Conservation (phyloP, 371 early-diverging fungal species). For the Mucor irregularis region DNA sequence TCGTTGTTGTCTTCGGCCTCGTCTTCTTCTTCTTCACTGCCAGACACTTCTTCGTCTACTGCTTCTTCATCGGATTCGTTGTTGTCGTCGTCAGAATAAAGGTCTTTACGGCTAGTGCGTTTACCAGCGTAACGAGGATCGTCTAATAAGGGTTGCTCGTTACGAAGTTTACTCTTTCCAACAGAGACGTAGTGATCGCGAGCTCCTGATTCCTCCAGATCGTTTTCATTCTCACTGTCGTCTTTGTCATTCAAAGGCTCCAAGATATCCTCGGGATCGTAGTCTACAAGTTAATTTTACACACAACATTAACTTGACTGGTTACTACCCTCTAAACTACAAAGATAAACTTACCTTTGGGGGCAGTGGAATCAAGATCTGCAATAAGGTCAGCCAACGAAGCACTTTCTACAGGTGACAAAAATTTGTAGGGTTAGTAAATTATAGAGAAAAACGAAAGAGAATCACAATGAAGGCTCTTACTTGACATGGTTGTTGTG, state of each 20-base stretch:
- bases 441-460: too few relatives aligned
- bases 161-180: conserved; percentile 72
- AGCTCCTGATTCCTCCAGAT: conserved; percentile 44
- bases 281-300: conserved; percentile 30
- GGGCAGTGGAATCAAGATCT: conserved; percentile 67
- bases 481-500: background rate
- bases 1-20: conserved; percentile 15
- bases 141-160: conserved; percentile 59
- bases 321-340: background rate
- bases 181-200: conserved; percentile 73
- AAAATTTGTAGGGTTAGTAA: background rate
- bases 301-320: background rate
- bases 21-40: conserved; percentile 26
- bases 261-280: conserved; percentile 66
- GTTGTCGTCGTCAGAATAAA: conserved; percentile 54
- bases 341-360: conserved; percentile 53
- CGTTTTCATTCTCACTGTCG: conserved; percentile 46
- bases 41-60: conserved; percentile 26
- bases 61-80: conserved; percentile 24
- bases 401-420: conserved; percentile 11
- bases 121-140: conserved; percentile 82
- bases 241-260: conserved; percentile 54
- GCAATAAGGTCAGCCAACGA: conserved; percentile 70
- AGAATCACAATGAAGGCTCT: too few relatives aligned
- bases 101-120: conserved; percentile 61